Percentiles rank a stretch among this genome's conserved stretches.
Evolutionary conservation across 1,139 yeast genomes (phyloP).

Genomic region (Hyphopichia buzzinii): DNA sequence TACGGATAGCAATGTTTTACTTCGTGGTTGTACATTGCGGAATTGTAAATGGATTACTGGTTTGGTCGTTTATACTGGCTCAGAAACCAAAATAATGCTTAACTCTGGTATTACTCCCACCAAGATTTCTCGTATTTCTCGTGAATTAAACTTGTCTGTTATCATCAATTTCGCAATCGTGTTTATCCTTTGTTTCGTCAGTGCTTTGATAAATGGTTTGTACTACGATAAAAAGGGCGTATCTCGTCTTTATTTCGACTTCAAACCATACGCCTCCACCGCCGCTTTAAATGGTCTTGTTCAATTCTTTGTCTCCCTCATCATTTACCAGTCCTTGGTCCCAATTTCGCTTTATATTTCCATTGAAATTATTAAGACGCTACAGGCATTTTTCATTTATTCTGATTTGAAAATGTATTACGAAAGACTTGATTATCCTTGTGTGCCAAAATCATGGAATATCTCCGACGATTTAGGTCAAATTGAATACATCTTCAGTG

Average conservation of each 20-base stretch:
- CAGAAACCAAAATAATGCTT: slow-evolving; percentile 87
- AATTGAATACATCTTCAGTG: slow-evolving; percentile 92
- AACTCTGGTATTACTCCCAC: slow-evolving; percentile 94
- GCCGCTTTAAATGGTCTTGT: slow-evolving; percentile 80
- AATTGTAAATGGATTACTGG: slow-evolving; percentile 96
- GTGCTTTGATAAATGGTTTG: slow-evolving; percentile 81
- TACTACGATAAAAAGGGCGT: slow-evolving; percentile 52
- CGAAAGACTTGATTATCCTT: slow-evolving; percentile 82
- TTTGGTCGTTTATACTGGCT: slow-evolving; percentile 83
- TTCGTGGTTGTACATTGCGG: slow-evolving; percentile 90
- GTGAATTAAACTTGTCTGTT: slow-evolving; percentile 81
- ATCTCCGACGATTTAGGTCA: slow-evolving; percentile 97
- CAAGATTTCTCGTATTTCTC: slow-evolving; percentile 77
- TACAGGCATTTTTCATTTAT: slow-evolving; percentile 90
- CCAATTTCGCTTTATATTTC: slow-evolving; percentile 95
- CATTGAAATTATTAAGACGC: slow-evolving; percentile 90
- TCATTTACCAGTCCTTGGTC: slow-evolving; percentile 85
- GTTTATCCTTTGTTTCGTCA: slow-evolving; percentile 74
- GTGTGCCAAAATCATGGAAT: slow-evolving; percentile 96
- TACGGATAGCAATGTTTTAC: slow-evolving; percentile 71
- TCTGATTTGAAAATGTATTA: slow-evolving; percentile 88
- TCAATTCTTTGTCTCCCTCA: slow-evolving; percentile 84
- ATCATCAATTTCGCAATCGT: slow-evolving; percentile 72
- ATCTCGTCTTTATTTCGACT: slow-evolving; percentile 73
- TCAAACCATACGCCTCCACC: slow-evolving; percentile 41